Evolutionary conservation across 2,329 filamentous ascomycete genomes (phyloP), one percentile per base, ranked within the genome.

Genomic region (Sporothrix schenckii): DNA sequence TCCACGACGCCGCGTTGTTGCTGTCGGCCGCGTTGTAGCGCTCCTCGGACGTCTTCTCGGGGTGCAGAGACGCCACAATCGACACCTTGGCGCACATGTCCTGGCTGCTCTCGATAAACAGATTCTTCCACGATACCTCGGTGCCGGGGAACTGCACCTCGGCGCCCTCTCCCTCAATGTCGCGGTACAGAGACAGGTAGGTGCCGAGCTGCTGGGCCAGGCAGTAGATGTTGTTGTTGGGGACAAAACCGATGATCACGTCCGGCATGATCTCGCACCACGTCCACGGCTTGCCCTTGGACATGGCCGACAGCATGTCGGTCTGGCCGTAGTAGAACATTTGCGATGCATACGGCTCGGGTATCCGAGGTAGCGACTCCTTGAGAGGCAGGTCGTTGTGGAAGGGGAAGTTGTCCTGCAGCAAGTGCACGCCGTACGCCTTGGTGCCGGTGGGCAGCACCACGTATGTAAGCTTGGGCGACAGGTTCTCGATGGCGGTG

Each of bases 291-390:
- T 83, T 82, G 1, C 79, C 80, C 67, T 77, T 73, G 13, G 77
- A 75, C 58, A 80, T 74, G 47, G 76, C 71, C 34, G 76, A 75
- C 24, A 83, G 75, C 66, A 80, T 74, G 72, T 83, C 82, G 24
- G 79, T 78, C 75, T 83, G 81, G n/a, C 74, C 77, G 73, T 83
- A 83, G 75, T 84, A 83, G 76, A 83, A 83, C 72, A 83, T 80
- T 71, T 82, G 77, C 13, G 79, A 79, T 1, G 79, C 80, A 66
- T 79, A 79, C 0, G 80, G 81, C 68, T 80, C 78, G 1, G 80
- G 79, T 47, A 83, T 79, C n/a, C 80, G 79, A 0, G 79, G 80
- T 39, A 78, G 72, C 13, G 77, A 76, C 75, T 83, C 81, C 41
- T 76, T 76, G 56, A 82, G 73, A 0, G 82, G 81, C 16, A 78